Base-by-base conservation (phyloP, 257 asterid species). In the Ligustrum vulgare region DNA sequence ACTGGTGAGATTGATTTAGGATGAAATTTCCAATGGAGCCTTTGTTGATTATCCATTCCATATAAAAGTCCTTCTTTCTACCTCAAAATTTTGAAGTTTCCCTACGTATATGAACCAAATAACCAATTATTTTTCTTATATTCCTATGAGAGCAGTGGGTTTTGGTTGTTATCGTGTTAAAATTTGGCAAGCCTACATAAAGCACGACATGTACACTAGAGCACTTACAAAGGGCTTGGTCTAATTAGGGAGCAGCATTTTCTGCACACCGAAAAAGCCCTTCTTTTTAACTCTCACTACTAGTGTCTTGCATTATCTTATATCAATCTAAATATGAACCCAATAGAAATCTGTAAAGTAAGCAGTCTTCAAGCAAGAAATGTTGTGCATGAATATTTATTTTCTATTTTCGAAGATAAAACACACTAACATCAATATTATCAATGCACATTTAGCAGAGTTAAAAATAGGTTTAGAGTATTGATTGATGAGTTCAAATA, bases 41-140 rank as follows among this genome's bases (percentile, higher is more conserved):
- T 23, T 23, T 23, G 16, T 9, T 9, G 15, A 16, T 22, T 58
- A 58, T 70, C 74, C 43, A 51, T 22, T 34, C 62, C 23, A 16
- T 11, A 13, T 15, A n/a, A 16, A 45, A 73, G 28, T 68, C 60
- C 64, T 39, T 25, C 74, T 22, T 73, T 54, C 33, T 56, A 69
- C 41, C 77, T 33, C 75, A 54, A 39, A 37, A 37, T 41, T 65
- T 33, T 63, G 67, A 67, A 75, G 51, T 15, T 9, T 79, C 41
- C 34, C 31, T 23, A 15, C 45, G 8, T 9, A 54, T 20, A 49
- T 47, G 47, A 56, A 33, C 66, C 33, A 25, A 69, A 33, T 60
- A 22, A 66, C 34, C 70, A 39, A 69, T 56, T 41, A 35, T 25
- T 16, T 64, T 16, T 45, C 22, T 34, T 64, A 18, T 31, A 20